These are phyloP conservation scores for Exophiala lecanii-corni DNA, from an alignment of 2,329 filamentous ascomycete genomes.

Conservation along the genomic window DNA sequence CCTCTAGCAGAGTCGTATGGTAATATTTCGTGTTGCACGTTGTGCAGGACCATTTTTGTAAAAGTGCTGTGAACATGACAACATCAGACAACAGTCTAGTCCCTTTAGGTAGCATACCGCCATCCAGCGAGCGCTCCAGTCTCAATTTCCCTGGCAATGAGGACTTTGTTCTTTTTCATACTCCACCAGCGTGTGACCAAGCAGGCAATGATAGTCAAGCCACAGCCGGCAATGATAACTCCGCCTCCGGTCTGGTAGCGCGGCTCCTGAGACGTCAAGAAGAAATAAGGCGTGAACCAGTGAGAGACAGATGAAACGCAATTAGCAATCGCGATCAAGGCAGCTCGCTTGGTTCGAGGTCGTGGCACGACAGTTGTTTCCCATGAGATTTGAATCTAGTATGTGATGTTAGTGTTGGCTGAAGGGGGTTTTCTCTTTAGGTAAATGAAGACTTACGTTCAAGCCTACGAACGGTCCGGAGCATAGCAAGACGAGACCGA, in stretches of 20 bases:
- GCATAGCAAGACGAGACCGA: slow-evolving; percentile 1
- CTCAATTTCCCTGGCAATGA: not conserved
- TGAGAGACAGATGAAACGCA: not conserved
- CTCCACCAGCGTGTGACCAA: not conserved
- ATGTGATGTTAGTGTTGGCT: no score
- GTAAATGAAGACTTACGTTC: not conserved
- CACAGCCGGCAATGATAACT: not conserved
- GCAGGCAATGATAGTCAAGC: not conserved
- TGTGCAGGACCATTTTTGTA: no score
- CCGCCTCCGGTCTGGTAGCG: not conserved
- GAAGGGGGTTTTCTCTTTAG: not conserved
- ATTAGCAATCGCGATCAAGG: slow-evolving; percentile 1
- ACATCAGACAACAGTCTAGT: no score
- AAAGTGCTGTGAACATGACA: no score
- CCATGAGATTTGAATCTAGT: slow-evolving; percentile 1
- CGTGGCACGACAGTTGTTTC: slow-evolving; percentile 1
- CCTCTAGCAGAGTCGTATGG: no score
- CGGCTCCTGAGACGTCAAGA: not conserved
- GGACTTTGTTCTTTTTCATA: not conserved
- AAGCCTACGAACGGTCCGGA: slow-evolving; percentile 1
- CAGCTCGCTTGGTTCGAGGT: slow-evolving; percentile 1
- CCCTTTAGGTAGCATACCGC: not conserved
- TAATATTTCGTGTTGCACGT: no score
- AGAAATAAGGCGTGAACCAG: slow-evolving; percentile 4
- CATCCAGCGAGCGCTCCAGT: not conserved